Evolutionary conservation across 768 basidiomycete genomes (phyloP), one percentile per base, ranked within the genome.

Genomic region (Clavulina sp.): DNA sequence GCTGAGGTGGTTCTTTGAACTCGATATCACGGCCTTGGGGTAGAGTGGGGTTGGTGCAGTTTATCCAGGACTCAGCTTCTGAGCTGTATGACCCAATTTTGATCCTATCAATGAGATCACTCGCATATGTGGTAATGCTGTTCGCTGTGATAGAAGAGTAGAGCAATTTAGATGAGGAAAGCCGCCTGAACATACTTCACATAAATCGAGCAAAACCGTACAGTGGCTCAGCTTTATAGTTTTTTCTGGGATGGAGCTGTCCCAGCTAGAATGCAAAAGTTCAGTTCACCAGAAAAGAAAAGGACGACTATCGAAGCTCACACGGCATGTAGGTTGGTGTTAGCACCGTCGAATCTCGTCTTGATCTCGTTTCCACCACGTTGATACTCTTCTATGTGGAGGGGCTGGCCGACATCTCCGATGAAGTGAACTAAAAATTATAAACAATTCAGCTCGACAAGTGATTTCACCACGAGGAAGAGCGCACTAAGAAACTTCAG

Each of bases 341-440:
- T 26, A 24, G 21, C 18, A n/a, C 53, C 53, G 3, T 54, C n/a
- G 40, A 48, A 54, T 3, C 0, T 1, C n/a, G 26, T 29, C 5
- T 4, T 32, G 40, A 50, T 41, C 5, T 6, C 7, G 33, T 52
- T 53, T 16, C 40, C 28, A n/a, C 53, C 53, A 4, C n/a, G 9
- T 19, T n/a, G 19, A 13, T n/a, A 1, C 34, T 1, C n/a, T 41
- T 53, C 53, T 40, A 19, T 19, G 31, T 54, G 53, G 16, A 51
- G 1, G 3, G 53, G 53, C n/a, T 54, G 53, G 5, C 48, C 26
- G 3, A 52, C n/a, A 26, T 54, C 53, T 4, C 36, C 53, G 23
- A 54, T 24, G 26, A 54, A 51, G 33, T 54, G 53, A 1, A 54
- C 41, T 4, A 54, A 3, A 31, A 43, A 52, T 7, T 46, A 13